Evolutionary conservation across 2,329 filamentous ascomycete species (phyloP).

Genomic region (Coniochaeta ligniaria): DNA sequence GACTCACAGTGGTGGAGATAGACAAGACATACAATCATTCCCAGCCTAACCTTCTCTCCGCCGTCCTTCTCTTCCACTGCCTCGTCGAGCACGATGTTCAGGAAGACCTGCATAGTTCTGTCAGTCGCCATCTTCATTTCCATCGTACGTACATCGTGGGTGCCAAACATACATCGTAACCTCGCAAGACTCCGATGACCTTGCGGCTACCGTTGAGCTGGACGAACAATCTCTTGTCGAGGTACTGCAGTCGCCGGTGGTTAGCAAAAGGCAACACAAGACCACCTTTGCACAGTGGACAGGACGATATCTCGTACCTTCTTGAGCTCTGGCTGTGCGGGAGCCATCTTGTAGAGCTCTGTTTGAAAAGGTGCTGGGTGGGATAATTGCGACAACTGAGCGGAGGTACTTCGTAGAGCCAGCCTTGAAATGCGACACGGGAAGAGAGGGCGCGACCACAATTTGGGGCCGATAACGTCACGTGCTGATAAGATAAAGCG

Average conservation of each 20-base stretch:
- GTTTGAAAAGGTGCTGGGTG: background rate
- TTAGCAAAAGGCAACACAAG: slow-evolving; percentile 1
- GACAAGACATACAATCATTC: slow-evolving; percentile 71
- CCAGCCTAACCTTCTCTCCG: slow-evolving; percentile 82
- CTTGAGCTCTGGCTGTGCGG: slow-evolving; percentile 97
- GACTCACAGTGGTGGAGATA: background rate
- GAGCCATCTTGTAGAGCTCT: slow-evolving; percentile 66
- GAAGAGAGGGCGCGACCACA: slow-evolving; percentile 1
- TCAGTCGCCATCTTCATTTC: background rate
- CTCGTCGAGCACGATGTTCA: slow-evolving; percentile 97
- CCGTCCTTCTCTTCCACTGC: slow-evolving; percentile 90
- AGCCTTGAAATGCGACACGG: slow-evolving; percentile 1
- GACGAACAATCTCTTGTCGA: slow-evolving; percentile 97
- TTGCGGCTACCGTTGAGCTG: slow-evolving; percentile 97
- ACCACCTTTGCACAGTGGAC: background rate
- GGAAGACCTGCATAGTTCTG: slow-evolving; percentile 63
- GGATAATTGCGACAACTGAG: background rate
- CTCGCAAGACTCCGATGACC: slow-evolving; percentile 87
- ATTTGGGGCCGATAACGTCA: slow-evolving; percentile 25
- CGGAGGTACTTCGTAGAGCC: background rate
- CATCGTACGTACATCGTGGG: background rate
- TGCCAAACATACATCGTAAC: slow-evolving; percentile 88
- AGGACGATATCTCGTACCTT: slow-evolving; percentile 54
- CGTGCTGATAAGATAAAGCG: slow-evolving; percentile 41
- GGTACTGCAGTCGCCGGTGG: slow-evolving; percentile 58